Percentiles rank a stretch among this genome's conserved stretches.
These are phyloP conservation scores for Sugiyamaella chiloensis DNA, from an alignment of 805 yeast species.

Conservation along the genomic window DNA sequence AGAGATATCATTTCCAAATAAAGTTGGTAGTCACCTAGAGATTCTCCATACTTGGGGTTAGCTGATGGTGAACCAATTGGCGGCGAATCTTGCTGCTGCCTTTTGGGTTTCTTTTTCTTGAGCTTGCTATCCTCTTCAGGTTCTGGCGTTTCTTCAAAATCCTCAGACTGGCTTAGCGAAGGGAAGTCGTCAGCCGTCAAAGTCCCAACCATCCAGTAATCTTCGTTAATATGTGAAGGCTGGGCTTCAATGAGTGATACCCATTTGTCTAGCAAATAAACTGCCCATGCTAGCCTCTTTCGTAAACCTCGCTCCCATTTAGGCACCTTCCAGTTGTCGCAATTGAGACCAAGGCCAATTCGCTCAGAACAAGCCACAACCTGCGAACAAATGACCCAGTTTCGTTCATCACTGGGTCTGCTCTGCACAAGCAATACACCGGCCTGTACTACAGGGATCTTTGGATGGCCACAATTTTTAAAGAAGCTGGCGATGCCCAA, in stretches of 20 bases:
- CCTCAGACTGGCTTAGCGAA: background rate
- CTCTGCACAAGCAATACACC: slow-evolving; percentile 75
- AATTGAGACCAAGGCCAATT: slow-evolving; percentile 85
- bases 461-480: slow-evolving; percentile 80
- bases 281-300: slow-evolving; percentile 92
- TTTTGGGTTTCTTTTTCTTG: slow-evolving; percentile 39
- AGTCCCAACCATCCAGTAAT: slow-evolving; percentile 75
- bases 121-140: background rate
- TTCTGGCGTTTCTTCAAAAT: background rate
- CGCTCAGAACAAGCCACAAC: slow-evolving; percentile 88
- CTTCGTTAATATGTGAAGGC: slow-evolving; percentile 73
- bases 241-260: slow-evolving; percentile 73
- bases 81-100: slow-evolving; percentile 45
- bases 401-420: slow-evolving; percentile 53
- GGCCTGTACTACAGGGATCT: slow-evolving; percentile 87
- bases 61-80: slow-evolving; percentile 28
- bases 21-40: slow-evolving; percentile 18
- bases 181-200: slow-evolving; percentile 67
- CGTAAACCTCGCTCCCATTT: slow-evolving; percentile 93
- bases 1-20: slow-evolving; percentile 34
- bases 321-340: slow-evolving; percentile 87
- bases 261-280: slow-evolving; percentile 91
- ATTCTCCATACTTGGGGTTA: background rate
- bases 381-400: slow-evolving; percentile 83
- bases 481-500: slow-evolving; percentile 63